phyloP scores from a whole-genome alignment of 305 asterid genomes.

The Solanum chacoense region DNA sequence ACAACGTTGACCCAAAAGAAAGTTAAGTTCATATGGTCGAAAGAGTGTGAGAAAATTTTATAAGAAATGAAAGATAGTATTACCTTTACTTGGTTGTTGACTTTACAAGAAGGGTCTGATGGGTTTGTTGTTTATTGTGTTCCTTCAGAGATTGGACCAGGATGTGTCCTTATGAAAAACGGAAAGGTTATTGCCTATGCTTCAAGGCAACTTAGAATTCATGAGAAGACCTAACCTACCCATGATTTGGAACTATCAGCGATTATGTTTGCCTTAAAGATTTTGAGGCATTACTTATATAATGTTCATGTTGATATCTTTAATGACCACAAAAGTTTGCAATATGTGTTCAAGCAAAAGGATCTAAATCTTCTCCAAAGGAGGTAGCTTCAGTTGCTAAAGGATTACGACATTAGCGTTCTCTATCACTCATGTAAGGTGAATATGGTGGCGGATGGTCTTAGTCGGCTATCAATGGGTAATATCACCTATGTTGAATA shows the following conservation, averaged over 20 bases:
- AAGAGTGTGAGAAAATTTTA: neutral
- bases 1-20: neutral
- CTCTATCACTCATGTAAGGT: neutral
- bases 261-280: neutral
- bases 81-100: neutral
- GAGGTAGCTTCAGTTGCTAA: neutral
- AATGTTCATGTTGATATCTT: neutral
- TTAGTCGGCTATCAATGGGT: neutral
- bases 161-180: neutral
- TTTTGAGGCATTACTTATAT: neutral
- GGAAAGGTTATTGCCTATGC: neutral
- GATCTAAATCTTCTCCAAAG: neutral
- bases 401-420: neutral
- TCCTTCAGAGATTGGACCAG: neutral
- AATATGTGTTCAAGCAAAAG: neutral
- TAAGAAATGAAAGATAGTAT: neutral
- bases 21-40: neutral
- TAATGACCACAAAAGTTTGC: neutral
- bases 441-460: neutral
- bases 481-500: neutral
- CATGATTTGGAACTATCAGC: neutral
- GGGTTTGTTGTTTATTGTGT: neutral
- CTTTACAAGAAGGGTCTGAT: neutral
- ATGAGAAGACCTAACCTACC: neutral
- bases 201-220: neutral